Base-by-base conservation (phyloP, 331 rosid genomes). In the Quercus lobata region DNA sequence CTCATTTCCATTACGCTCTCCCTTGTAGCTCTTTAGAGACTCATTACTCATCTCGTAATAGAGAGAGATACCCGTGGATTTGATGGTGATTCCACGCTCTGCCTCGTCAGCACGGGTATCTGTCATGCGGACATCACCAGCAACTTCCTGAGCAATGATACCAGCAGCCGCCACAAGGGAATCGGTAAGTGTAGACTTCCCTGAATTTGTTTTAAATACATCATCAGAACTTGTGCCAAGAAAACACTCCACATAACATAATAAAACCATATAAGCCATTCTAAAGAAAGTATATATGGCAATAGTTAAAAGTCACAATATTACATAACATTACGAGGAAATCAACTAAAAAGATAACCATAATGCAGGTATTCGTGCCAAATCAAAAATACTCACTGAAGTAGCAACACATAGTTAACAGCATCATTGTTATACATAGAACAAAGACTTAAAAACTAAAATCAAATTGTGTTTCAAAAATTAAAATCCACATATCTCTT, bases 121-220 rank as follows among this genome's bases (percentile, higher is more conserved):
- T 1, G 93, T 94, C 97, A 92, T 94, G 12, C 97, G 86, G 9
- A 94, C 98, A 86, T 94, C 97, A 73, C 98, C 97, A 10, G 97
- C 97, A 46, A 79, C 88, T 74, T 94, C 97, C 72, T 91, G 97
- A 2, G 94, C 97, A 60, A 91, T 92, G 80, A 94, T 94, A 18
- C 98, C 98, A 4, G 97, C 98, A 54, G 98, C 98, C 79, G 97
- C 98, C 22, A 94, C 97, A 5, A 92, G 91, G 11, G 97, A 94
- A 73, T 94, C 97, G 0, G 81, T 91, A 66, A 91, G 91, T 0
- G 97, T 91, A 0, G 97, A 94, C 75, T 92, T 92, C 25, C 97
- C 97, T 88, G 92, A 72, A 57, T 6, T 25, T 29, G 32, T 83
- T 60, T 24, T 74, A 30, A 63, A 37, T 60, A 32, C 9, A 5